Conservation (phyloP, 495 filamentous ascomycete species). For the Penicillium canariense region DNA sequence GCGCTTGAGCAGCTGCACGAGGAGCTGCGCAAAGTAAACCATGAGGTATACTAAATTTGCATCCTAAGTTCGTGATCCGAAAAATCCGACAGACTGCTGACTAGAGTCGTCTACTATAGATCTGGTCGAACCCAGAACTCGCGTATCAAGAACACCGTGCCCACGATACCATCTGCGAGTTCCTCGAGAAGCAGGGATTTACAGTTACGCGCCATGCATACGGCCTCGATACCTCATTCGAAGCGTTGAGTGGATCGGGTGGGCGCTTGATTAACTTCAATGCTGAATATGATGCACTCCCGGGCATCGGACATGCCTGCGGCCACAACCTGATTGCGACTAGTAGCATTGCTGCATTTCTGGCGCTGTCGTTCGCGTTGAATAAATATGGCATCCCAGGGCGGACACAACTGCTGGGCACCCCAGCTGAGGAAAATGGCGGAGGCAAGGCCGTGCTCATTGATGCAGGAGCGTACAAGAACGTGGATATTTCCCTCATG, state of each 20-base stretch:
- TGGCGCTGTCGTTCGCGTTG: slow-evolving; percentile 55
- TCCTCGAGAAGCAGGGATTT: slow-evolving; percentile 54
- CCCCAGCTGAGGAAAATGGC: slow-evolving; percentile 69
- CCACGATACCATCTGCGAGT: slow-evolving; percentile 55
- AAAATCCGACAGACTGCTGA: not conserved
- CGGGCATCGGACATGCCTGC: slow-evolving; percentile 63
- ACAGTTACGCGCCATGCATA: slow-evolving; percentile 53
- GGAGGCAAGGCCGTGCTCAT: slow-evolving; percentile 68
- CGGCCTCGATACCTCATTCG: slow-evolving; percentile 40
- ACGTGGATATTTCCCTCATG: slow-evolving; percentile 65
- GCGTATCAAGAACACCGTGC: slow-evolving; percentile 56
- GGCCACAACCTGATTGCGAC: slow-evolving; percentile 71
- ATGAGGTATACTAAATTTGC: slow-evolving; percentile 8
- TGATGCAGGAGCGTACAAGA: slow-evolving; percentile 59
- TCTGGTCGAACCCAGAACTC: slow-evolving; percentile 61
- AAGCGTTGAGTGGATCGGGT: slow-evolving; percentile 36
- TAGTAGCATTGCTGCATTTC: slow-evolving; percentile 55
- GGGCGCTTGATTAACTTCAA: slow-evolving; percentile 46
- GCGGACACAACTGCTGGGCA: slow-evolving; percentile 62
- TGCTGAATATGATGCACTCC: slow-evolving; percentile 55
- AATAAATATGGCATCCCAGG: slow-evolving; percentile 48
- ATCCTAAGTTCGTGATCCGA: no score
- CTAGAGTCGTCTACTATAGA: slow-evolving; percentile 25
- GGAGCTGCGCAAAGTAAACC: slow-evolving; percentile 32
- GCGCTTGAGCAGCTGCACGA: slow-evolving; percentile 23